A percentile compares a stretch with the other conserved stretches of the same genome.
These are phyloP conservation scores for Gossypium anomalum DNA, from an alignment of 345 rosid species.

Conservation along the genomic window DNA sequence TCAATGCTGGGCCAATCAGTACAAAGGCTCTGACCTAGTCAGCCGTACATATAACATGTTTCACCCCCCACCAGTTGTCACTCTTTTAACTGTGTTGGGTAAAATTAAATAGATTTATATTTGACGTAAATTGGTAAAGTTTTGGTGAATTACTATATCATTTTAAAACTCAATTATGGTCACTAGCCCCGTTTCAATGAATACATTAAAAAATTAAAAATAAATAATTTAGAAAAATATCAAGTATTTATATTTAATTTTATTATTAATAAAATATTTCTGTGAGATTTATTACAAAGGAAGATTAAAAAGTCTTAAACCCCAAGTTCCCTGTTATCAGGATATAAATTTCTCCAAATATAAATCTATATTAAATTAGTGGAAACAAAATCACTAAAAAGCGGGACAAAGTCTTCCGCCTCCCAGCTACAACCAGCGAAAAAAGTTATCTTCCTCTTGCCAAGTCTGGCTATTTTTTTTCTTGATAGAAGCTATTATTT, in stretches of 20 bases:
- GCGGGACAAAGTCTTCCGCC: background rate
- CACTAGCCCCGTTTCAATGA: too few species aligned
- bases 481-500: background rate
- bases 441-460: background rate
- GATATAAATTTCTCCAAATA: background rate
- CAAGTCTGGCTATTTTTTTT: background rate
- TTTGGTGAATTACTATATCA: background rate
- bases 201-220: too few species aligned
- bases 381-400: background rate
- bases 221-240: background rate
- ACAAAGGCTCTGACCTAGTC: background rate
- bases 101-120: background rate
- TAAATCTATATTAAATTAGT: background rate
- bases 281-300: background rate
- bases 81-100: background rate
- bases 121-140: background rate
- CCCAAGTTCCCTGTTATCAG: too few species aligned
- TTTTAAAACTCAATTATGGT: too few species aligned
- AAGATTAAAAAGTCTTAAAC: too few species aligned
- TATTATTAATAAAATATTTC: background rate
- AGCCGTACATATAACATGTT: slow-evolving; percentile 9
- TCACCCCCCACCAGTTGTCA: background rate
- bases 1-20: slow-evolving; percentile 7
- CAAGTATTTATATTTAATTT: too few species aligned
- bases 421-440: background rate